Percentiles rank a stretch among this genome's conserved stretches.
phyloP scores from a whole-genome alignment of 768 basidiomycete genomes.

The Symmetrospora coprosmae region DNA sequence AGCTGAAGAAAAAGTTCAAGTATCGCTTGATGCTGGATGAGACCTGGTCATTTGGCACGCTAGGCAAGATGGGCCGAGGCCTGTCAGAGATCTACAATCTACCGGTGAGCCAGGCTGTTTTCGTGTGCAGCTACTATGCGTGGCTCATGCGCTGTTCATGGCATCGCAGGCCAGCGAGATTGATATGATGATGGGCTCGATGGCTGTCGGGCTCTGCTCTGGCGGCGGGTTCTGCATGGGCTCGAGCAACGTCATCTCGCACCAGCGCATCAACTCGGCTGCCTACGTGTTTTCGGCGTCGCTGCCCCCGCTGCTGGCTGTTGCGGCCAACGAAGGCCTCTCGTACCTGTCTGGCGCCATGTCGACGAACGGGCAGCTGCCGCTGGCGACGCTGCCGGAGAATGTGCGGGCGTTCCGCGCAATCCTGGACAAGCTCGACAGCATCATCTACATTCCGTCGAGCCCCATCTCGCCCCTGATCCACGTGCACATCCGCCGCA shows the following conservation, averaged over 20 bases:
- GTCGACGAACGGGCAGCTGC: slow-evolving; percentile 27
- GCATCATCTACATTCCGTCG: slow-evolving; percentile 66
- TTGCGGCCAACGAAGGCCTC: slow-evolving; percentile 73
- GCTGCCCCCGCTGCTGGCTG: slow-evolving; percentile 75
- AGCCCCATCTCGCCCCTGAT: slow-evolving; percentile 76
- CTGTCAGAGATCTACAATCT: slow-evolving; percentile 89
- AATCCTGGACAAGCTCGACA: slow-evolving; percentile 63
- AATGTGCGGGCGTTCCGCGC: slow-evolving; percentile 65
- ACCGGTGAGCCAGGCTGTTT: slow-evolving; percentile 48
- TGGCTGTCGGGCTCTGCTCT: slow-evolving; percentile 66
- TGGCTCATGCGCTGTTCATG: neutral
- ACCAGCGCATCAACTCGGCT: slow-evolving; percentile 94
- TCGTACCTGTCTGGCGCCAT: slow-evolving; percentile 47
- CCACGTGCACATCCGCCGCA: slow-evolving; percentile 55
- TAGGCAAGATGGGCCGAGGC: slow-evolving; percentile 86
- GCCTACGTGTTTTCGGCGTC: slow-evolving; percentile 94
- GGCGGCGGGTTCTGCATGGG: slow-evolving; percentile 94
- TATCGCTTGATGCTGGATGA: slow-evolving; percentile 91
- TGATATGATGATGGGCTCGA: slow-evolving; percentile 86
- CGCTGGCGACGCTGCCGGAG: slow-evolving; percentile 62
- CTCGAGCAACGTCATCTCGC: slow-evolving; percentile 61
- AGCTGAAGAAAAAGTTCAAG: slow-evolving; percentile 88
- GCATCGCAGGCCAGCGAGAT: slow-evolving; percentile 58
- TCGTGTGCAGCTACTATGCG: too few relatives aligned
- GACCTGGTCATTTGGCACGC: slow-evolving; percentile 76